Evolutionary conservation across 2,329 filamentous ascomycete genomes (phyloP).

Genomic region (Colletotrichum tofieldiae): DNA sequence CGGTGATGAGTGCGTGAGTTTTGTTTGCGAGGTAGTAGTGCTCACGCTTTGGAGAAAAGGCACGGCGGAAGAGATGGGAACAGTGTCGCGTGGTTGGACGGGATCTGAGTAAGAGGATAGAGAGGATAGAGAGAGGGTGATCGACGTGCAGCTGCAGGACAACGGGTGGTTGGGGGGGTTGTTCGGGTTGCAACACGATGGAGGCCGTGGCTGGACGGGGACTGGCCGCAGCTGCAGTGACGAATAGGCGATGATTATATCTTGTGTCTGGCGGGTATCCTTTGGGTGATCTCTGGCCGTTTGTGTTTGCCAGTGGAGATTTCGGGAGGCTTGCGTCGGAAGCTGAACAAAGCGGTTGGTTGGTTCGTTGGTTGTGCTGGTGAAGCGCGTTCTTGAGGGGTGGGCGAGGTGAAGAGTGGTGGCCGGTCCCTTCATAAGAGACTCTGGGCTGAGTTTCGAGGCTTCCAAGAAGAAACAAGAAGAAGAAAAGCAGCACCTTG

Average conservation of each 20-base stretch:
- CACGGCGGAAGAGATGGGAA: not conserved
- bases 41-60: not conserved
- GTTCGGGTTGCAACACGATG: constrained; percentile 6
- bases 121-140: constrained; percentile 1
- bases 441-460: not conserved
- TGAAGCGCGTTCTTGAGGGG: constrained; percentile 3
- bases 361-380: constrained; percentile 4
- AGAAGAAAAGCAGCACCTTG: not conserved
- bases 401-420: not conserved
- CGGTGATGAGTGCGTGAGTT: not conserved
- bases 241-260: constrained; percentile 8
- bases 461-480: constrained; percentile 16
- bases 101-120: constrained; percentile 26
- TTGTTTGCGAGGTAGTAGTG: not conserved
- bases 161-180: constrained; percentile 28
- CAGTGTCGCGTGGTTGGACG: constrained; percentile 18
- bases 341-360: constrained; percentile 5
- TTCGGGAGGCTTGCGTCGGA: not conserved
- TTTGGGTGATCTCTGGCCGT: constrained; percentile 2
- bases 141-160: constrained; percentile 34
- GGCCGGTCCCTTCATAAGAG: not conserved
- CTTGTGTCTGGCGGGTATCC: not conserved
- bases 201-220: not conserved
- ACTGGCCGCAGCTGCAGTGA: constrained; percentile 1
- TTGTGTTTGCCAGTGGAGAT: not conserved